A percentile compares a stretch with the other conserved stretches of the same genome.
phyloP scores from a whole-genome alignment of 2,329 filamentous ascomycete species.

The Colletotrichum kahawae region DNA sequence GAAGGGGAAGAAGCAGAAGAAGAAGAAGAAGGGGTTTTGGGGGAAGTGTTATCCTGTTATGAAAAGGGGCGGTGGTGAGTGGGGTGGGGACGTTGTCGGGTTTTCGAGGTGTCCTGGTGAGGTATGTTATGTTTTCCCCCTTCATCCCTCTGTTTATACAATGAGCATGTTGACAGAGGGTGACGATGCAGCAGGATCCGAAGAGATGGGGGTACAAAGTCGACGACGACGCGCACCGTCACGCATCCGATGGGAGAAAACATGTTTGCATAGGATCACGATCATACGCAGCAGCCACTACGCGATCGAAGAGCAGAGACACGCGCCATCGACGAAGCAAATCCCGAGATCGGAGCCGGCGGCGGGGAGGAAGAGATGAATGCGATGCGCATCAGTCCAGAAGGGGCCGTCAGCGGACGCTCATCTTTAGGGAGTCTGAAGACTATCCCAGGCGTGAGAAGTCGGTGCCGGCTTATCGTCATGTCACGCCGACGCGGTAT shows the following conservation, averaged over 20 bases:
- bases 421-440: neutral
- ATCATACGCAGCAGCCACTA: no score
- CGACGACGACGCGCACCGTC: neutral
- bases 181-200: neutral
- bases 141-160: neutral
- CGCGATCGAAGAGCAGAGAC: neutral
- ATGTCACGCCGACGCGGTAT: neutral
- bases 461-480: neutral
- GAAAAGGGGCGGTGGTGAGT: neutral
- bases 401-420: neutral
- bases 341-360: neutral
- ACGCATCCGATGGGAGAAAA: neutral
- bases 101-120: slow-evolving; percentile 11
- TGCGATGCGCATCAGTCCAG: neutral
- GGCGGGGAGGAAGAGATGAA: neutral
- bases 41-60: neutral
- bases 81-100: slow-evolving; percentile 14
- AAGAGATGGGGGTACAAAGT: neutral
- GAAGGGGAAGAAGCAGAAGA: neutral
- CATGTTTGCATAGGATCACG: neutral
- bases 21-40: neutral
- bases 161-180: neutral
- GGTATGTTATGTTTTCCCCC: neutral
- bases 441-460: neutral
- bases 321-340: neutral